Evolutionary conservation across 805 yeast species (phyloP).

Genomic region (Scheffersomyces spartinae): DNA sequence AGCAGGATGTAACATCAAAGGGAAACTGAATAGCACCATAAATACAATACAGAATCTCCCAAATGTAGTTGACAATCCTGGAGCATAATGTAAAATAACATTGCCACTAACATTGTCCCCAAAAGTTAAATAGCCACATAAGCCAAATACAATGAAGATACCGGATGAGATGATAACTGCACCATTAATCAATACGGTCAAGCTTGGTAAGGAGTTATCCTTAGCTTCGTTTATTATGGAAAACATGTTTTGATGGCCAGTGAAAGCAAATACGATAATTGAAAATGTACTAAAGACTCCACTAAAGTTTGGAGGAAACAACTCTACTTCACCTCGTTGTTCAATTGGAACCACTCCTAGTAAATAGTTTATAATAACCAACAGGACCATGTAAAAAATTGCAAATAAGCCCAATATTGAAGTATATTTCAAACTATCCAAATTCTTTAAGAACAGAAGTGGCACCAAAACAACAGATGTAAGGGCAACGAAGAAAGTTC

Average conservation of each 20-base stretch:
- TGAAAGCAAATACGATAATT: constrained; percentile 87
- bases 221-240: constrained; percentile 73
- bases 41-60: constrained; percentile 76
- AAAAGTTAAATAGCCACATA: constrained; percentile 76
- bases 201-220: constrained; percentile 36
- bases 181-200: constrained; percentile 34
- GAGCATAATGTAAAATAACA: constrained; percentile 67
- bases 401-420: constrained; percentile 75
- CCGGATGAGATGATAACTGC: constrained; percentile 51
- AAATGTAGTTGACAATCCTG: constrained; percentile 51
- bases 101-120: constrained; percentile 75
- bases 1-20: constrained; percentile 85
- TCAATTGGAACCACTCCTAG: constrained; percentile 11
- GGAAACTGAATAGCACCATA: constrained; percentile 74
- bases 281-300: constrained; percentile 58
- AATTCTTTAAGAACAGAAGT: constrained; percentile 58
- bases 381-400: constrained; percentile 61
- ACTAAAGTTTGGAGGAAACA: constrained; percentile 30
- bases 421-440: constrained; percentile 79
- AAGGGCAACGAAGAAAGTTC: constrained; percentile 44
- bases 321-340: constrained; percentile 7
- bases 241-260: constrained; percentile 94
- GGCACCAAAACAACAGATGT: constrained; percentile 42
- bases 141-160: constrained; percentile 63
- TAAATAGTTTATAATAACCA: constrained; percentile 51